phyloP scores from a whole-genome alignment of 2,329 filamentous ascomycete species.

The Colletotrichum limetticola region DNA sequence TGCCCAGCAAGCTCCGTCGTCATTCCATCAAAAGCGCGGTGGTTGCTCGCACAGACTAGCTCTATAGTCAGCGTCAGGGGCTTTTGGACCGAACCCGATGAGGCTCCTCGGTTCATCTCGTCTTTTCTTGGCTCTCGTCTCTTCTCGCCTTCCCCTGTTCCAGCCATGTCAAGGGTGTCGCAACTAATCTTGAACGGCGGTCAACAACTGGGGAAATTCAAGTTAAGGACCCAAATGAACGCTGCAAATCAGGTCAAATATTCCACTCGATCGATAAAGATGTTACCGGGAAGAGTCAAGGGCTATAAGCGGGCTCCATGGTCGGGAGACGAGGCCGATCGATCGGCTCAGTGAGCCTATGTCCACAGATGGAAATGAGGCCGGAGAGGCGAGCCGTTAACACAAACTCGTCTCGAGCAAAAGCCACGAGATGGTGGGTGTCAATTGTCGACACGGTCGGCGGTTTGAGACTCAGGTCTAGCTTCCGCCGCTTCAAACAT shows the following conservation, averaged over 20 bases:
- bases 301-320: constrained; percentile 11
- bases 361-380: constrained; percentile 23
- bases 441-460: constrained; percentile 10
- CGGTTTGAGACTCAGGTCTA: constrained; percentile 33
- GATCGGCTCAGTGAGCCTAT: constrained; percentile 25
- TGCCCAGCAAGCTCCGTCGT: background rate
- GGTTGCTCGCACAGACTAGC: constrained; percentile 21
- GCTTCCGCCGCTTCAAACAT: constrained; percentile 15
- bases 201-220: background rate
- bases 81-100: constrained; percentile 17
- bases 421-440: constrained; percentile 11
- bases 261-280: constrained; percentile 14
- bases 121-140: constrained; percentile 18
- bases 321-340: constrained; percentile 25
- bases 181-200: constrained; percentile 18
- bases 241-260: constrained; percentile 10
- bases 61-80: background rate
- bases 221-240: background rate
- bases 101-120: constrained; percentile 30
- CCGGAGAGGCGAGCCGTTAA: constrained; percentile 18
- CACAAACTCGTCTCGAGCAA: constrained; percentile 12
- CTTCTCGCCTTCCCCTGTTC: constrained; percentile 25
- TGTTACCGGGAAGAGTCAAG: constrained; percentile 3
- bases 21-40: background rate
- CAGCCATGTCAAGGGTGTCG: constrained; percentile 26